Evolutionary conservation across 805 yeast genomes (phyloP).

Genomic region (Schwanniomyces sp.): DNA sequence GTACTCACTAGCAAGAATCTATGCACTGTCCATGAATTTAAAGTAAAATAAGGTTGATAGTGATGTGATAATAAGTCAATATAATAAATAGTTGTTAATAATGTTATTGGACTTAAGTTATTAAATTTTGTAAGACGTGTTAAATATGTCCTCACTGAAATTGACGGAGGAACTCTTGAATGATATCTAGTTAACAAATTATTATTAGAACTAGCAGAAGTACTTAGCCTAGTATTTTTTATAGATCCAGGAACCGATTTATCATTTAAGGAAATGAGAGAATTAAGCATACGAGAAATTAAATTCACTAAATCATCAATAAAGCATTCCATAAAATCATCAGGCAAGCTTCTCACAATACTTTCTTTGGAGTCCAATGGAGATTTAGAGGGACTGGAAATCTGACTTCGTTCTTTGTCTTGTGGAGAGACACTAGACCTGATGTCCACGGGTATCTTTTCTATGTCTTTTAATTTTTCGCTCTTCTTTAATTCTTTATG

Average conservation of each 20-base stretch:
- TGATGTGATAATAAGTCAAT: constrained; percentile 81
- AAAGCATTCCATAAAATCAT: constrained; percentile 62
- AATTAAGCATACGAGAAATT: constrained; percentile 77
- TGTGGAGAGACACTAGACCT: not conserved
- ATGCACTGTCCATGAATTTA: constrained; percentile 91
- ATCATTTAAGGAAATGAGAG: constrained; percentile 77
- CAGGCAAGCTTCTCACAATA: constrained; percentile 4
- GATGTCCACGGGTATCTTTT: not conserved
- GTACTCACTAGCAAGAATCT: constrained; percentile 88
- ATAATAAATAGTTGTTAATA: constrained; percentile 82
- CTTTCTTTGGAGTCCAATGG: not conserved
- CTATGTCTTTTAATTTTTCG: not conserved
- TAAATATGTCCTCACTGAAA: constrained; percentile 76
- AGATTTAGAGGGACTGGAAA: not conserved
- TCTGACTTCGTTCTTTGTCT: not conserved
- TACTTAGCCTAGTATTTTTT: constrained; percentile 20
- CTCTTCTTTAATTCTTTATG: not conserved
- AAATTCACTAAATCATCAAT: constrained; percentile 68
- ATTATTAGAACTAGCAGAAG: constrained; percentile 14
- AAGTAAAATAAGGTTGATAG: constrained; percentile 71
- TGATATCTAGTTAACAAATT: constrained; percentile 78
- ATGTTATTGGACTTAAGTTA: constrained; percentile 77
- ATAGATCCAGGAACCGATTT: constrained; percentile 36
- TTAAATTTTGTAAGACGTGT: constrained; percentile 80
- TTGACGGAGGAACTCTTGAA: constrained; percentile 88